Conservation (phyloP, 495 filamentous ascomycete species). For the Aspergillus baeticus region DNA sequence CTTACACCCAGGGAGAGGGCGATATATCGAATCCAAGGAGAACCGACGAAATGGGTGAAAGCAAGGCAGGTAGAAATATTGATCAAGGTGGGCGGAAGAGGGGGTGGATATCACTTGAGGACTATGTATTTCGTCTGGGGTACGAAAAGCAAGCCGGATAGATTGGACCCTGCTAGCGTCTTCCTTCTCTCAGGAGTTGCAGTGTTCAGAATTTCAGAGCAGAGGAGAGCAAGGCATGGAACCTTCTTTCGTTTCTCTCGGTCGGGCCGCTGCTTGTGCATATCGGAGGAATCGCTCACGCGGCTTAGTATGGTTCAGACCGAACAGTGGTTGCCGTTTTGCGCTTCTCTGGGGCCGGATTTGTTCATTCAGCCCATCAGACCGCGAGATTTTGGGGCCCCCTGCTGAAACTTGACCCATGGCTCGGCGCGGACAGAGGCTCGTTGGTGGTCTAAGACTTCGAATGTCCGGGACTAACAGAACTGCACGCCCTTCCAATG, state of each 20-base stretch:
- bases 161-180: not conserved
- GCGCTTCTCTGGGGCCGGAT: not conserved
- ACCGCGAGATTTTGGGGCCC: not conserved
- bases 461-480: constrained; percentile 1
- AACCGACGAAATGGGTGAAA: not conserved
- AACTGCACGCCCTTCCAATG: constrained; percentile 38
- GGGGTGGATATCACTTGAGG: constrained; percentile 9
- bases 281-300: not conserved
- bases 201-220: not conserved
- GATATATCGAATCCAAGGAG: not conserved
- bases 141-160: constrained; percentile 22
- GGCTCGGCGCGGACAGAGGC: constrained; percentile 8
- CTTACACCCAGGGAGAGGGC: not conserved
- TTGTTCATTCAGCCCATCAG: constrained; percentile 3
- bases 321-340: not conserved
- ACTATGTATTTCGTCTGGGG: constrained; percentile 34
- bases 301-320: not conserved
- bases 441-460: constrained; percentile 4
- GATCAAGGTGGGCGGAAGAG: constrained; percentile 10
- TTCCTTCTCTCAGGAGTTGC: not conserved
- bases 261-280: constrained; percentile 2
- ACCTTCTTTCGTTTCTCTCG: not conserved
- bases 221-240: not conserved
- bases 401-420: constrained; percentile 3
- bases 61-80: constrained; percentile 9